phyloP scores from a whole-genome alignment of 441 rosid species.

The Mallotus repandus region DNA sequence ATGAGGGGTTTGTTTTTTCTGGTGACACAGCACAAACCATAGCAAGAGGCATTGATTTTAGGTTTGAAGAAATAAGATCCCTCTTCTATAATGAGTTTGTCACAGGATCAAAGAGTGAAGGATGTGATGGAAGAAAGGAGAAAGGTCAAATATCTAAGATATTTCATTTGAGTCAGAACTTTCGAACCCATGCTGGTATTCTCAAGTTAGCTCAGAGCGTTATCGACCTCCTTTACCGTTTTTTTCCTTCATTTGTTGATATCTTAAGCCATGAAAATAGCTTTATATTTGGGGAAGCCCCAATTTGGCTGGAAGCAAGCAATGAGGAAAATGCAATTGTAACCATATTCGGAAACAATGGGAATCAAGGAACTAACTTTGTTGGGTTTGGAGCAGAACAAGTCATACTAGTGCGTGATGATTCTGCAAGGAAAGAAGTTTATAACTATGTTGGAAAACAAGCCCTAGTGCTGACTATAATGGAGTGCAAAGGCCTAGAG shows the following conservation, averaged over 20 bases:
- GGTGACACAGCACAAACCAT: conserved; percentile 59
- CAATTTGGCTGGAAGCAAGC: conserved; percentile 42
- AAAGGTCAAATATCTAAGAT: conserved; percentile 45
- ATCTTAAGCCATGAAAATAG: conserved; percentile 42
- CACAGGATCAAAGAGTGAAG: conserved; percentile 23
- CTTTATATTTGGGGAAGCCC: conserved; percentile 47
- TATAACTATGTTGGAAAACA: conserved; percentile 38
- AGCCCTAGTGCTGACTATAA: conserved; percentile 37
- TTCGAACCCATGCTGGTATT: conserved; percentile 56
- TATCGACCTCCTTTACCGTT: conserved; percentile 46
- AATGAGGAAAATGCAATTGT: conserved; percentile 36
- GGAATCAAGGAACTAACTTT: conserved; percentile 17
- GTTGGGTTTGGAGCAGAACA: conserved; percentile 57
- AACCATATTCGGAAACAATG: conserved; percentile 39
- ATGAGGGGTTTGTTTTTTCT: conserved; percentile 49
- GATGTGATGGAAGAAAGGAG: conserved; percentile 6
- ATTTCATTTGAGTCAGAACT: conserved; percentile 51
- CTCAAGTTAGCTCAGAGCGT: conserved; percentile 56
- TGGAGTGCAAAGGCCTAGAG: conserved; percentile 27
- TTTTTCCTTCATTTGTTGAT: conserved; percentile 42
- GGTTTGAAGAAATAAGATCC: conserved; percentile 34
- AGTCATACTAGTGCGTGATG: conserved; percentile 57
- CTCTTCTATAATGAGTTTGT: conserved; percentile 45
- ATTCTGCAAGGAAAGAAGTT: conserved; percentile 38
- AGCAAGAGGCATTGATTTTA: conserved; percentile 38